Percentiles rank a stretch among this genome's conserved stretches.
Conservation (phyloP, 306 rosid species). For the Oemleria cerasiformis region DNA sequence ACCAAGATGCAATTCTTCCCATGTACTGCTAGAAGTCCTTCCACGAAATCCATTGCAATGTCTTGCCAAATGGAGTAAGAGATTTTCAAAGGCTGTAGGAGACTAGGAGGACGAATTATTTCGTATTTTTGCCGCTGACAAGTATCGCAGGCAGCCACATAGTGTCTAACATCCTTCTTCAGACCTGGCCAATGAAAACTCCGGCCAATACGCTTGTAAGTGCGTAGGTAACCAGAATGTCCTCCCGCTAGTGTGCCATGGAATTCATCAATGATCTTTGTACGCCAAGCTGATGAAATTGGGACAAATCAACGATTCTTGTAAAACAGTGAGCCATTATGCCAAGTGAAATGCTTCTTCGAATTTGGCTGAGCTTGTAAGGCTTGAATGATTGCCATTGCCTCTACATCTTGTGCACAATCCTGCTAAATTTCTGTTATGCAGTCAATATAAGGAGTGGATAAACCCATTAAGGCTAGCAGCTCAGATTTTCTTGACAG, state of each 20-base stretch:
- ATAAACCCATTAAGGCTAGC: rapidly evolving
- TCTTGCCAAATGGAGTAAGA: background rate
- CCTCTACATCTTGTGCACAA: background rate
- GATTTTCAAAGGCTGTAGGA: background rate
- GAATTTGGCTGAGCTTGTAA: background rate
- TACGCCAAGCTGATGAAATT: rapidly evolving
- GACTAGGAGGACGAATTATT: background rate
- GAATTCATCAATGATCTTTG: background rate
- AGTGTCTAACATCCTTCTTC: background rate
- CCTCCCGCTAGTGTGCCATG: background rate
- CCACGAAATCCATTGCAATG: background rate
- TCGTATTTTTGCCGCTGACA: background rate
- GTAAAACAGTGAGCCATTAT: rapidly evolving
- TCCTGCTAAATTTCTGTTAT: background rate
- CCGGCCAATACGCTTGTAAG: background rate
- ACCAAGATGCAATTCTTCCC: background rate
- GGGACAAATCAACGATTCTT: background rate
- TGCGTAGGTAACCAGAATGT: background rate
- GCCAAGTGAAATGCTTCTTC: background rate
- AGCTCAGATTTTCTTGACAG: background rate
- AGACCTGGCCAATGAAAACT: background rate
- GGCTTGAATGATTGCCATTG: too few species aligned
- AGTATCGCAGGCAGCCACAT: background rate
- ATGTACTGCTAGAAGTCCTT: background rate
- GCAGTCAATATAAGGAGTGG: background rate